Evolutionary conservation across 78 protist genomes (phyloP).

Genomic region (Guillardia theta): DNA sequence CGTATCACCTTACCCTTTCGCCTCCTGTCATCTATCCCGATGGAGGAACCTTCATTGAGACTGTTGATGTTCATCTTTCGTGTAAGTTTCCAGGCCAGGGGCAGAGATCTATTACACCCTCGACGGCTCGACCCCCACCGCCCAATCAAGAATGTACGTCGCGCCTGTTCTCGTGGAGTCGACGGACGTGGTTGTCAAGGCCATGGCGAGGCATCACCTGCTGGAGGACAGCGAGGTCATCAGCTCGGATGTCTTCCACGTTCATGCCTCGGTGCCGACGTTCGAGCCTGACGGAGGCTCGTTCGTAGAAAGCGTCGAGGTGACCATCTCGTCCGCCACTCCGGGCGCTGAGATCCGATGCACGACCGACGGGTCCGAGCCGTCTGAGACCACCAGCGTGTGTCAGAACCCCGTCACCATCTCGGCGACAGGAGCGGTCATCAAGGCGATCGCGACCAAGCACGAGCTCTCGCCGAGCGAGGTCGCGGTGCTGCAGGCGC

Average conservation of each 20-base stretch:
- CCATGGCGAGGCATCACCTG: not conserved
- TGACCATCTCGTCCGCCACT: not conserved
- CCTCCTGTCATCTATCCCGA: not conserved
- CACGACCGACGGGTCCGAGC: not conserved
- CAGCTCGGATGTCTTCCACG: not conserved
- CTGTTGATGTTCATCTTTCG: not conserved
- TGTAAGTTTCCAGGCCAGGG: not conserved
- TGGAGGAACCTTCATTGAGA: not conserved
- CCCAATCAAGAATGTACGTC: not conserved
- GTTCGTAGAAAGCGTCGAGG: not conserved
- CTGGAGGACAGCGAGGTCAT: not conserved
- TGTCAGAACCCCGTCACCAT: not conserved
- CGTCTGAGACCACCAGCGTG: not conserved
- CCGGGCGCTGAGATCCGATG: not conserved
- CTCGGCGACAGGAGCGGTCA: not conserved
- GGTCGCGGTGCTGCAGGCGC: not conserved
- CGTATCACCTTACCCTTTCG: not conserved
- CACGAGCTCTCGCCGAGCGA: not conserved
- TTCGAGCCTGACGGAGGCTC: not conserved
- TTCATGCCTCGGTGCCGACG: not conserved
- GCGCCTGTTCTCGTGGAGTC: no score
- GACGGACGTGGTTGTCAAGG: not conserved
- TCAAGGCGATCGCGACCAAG: not conserved
- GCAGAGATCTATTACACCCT: not conserved
- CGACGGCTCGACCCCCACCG: not conserved